A percentile compares a stretch with the other conserved stretches of the same genome.
Evolutionary conservation across 768 basidiomycete species (phyloP).

Genomic region (Tephrocybe sp.): DNA sequence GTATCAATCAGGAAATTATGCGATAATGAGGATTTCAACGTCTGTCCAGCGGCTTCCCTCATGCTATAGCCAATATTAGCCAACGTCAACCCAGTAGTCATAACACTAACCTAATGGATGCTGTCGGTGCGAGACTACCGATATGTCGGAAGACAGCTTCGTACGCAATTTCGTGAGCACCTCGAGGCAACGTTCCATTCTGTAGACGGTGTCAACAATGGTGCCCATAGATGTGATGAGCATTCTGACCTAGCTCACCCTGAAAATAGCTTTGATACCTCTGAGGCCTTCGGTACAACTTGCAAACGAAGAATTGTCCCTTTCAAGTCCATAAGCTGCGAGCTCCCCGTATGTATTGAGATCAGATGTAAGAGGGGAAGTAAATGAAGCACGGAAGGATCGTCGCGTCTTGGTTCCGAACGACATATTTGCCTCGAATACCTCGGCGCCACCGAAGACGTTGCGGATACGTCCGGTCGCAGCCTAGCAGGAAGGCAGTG

Average conservation of each 20-base stretch:
- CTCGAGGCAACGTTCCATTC: slow-evolving; percentile 37
- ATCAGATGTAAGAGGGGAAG: slow-evolving; percentile 57
- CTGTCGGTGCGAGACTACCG: slow-evolving; percentile 65
- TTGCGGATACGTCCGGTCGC: slow-evolving; percentile 83
- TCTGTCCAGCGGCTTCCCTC: slow-evolving; percentile 78
- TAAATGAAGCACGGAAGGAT: slow-evolving; percentile 72
- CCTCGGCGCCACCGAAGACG: slow-evolving; percentile 89
- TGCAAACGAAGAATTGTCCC: slow-evolving; percentile 80
- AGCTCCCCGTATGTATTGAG: slow-evolving; percentile 73
- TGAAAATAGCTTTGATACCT: slow-evolving; percentile 66
- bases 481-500: slow-evolving; percentile 48
- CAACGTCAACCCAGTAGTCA: not conserved
- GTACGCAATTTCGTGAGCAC: slow-evolving; percentile 80
- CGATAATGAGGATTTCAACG: slow-evolving; percentile 79
- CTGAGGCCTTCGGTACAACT: slow-evolving; percentile 65
- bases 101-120: slow-evolving; percentile 73
- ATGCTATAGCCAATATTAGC: slow-evolving; percentile 48
- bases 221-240: slow-evolving; percentile 16
- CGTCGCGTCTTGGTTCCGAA: slow-evolving; percentile 86
- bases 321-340: slow-evolving; percentile 69
- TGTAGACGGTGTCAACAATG: slow-evolving; percentile 23
- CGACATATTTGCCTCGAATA: slow-evolving; percentile 78
- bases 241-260: slow-evolving; percentile 66
- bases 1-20: slow-evolving; percentile 79
- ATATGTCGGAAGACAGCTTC: slow-evolving; percentile 82